Evolutionary conservation across 202 grass and related monocot species (phyloP).

Genomic region (Brachypodium distachyon): DNA sequence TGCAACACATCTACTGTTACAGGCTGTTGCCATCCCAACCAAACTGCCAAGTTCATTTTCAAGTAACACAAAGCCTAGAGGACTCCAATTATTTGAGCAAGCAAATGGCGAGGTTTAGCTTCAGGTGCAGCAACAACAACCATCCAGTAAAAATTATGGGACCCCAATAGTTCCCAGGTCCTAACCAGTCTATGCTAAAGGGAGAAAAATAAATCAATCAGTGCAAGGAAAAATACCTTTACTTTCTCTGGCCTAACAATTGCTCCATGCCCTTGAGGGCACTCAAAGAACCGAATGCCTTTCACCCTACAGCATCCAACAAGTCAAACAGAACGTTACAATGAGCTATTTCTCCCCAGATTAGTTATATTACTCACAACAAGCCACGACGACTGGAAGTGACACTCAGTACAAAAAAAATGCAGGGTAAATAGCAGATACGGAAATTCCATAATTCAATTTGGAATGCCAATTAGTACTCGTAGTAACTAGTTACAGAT

Average conservation of each 20-base stretch:
- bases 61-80: not conserved
- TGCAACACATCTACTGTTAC: not conserved
- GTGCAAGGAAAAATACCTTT: constrained; percentile 43
- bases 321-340: constrained; percentile 4
- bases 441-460: not conserved
- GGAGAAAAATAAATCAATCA: not conserved
- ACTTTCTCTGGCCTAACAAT: constrained; percentile 93
- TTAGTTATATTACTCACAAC: not conserved
- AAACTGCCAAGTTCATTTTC: not conserved
- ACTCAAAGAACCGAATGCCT: constrained; percentile 65
- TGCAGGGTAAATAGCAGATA: not conserved
- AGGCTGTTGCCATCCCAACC: not conserved
- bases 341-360: not conserved
- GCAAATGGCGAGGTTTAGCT: too few relatives aligned
- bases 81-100: not conserved
- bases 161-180: not conserved
- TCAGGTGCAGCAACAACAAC: not conserved
- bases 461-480: not conserved
- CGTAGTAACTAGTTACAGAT: not conserved
- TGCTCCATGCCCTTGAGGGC: constrained; percentile 73
- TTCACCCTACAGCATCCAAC: constrained; percentile 64
- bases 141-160: not conserved
- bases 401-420: not conserved
- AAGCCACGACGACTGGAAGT: not conserved
- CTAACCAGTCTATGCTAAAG: not conserved